Evolutionary conservation across 352 stramenopile species (phyloP).

Genomic region (Globisporangium nodosum): DNA sequence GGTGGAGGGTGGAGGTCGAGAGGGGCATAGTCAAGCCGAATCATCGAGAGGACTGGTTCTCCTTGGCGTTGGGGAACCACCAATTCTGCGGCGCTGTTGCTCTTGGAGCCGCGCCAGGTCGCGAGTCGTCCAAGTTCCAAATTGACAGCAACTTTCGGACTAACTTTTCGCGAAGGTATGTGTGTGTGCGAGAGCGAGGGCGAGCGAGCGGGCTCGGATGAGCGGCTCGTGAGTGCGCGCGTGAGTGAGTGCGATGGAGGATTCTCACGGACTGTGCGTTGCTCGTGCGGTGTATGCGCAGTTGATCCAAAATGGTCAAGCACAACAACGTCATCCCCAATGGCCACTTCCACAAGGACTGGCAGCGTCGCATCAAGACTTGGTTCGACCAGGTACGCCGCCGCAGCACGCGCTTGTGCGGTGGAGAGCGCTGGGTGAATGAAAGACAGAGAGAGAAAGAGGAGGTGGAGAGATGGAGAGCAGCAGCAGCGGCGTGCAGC

Average conservation of each 20-base stretch:
- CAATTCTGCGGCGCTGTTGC: slow-evolving; percentile 42
- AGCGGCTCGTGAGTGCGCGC: background rate
- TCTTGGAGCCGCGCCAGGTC: slow-evolving; percentile 26
- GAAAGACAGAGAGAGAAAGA: background rate
- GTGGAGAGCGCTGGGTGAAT: background rate
- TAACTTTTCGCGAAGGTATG: slow-evolving; percentile 67
- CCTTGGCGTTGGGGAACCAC: slow-evolving; percentile 77
- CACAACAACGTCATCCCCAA: slow-evolving; percentile 99
- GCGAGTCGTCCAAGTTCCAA: slow-evolving; percentile 73
- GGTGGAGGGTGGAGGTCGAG: slow-evolving; percentile 18
- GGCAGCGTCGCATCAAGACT: slow-evolving; percentile 95
- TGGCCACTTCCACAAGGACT: slow-evolving; percentile 99
- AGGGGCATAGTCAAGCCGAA: slow-evolving; percentile 54
- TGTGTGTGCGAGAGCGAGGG: background rate
- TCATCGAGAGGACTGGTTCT: slow-evolving; percentile 61
- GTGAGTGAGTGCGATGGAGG: too few species aligned
- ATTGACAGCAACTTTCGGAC: slow-evolving; percentile 87
- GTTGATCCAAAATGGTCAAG: slow-evolving; percentile 94
- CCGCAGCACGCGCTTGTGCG: background rate
- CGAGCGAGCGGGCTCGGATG: background rate
- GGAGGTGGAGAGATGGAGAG: background rate
- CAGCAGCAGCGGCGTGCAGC: background rate
- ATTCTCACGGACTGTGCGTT: too few species aligned
- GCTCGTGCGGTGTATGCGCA: slow-evolving; percentile 9
- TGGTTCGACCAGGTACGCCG: slow-evolving; percentile 93